These are phyloP conservation scores for Fomitopsis schrenkii DNA, from an alignment of 1,284 basidiomycete genomes.

Conservation along the genomic window DNA sequence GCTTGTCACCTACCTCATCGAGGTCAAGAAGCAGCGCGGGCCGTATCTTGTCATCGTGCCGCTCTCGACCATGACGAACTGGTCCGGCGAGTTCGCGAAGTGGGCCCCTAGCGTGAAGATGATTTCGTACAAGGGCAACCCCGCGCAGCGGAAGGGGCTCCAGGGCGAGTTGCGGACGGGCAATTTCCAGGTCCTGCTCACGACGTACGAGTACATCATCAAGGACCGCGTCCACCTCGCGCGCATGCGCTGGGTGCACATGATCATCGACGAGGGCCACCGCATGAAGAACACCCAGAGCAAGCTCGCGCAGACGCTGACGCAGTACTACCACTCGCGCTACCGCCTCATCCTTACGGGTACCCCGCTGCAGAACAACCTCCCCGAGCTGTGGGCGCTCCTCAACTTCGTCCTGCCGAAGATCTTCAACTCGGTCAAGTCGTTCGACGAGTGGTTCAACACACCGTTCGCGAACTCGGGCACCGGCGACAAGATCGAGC, in stretches of 20 bases:
- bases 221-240: slow-evolving; percentile 90
- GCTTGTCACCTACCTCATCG: slow-evolving; percentile 94
- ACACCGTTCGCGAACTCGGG: slow-evolving; percentile 99
- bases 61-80: slow-evolving; percentile 97
- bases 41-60: slow-evolving; percentile 99
- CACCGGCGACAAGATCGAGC: slow-evolving; percentile 93
- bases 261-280: slow-evolving; percentile 99
- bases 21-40: slow-evolving; percentile 86
- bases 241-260: slow-evolving; percentile 97
- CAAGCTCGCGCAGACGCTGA: slow-evolving; percentile 91
- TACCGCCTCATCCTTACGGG: slow-evolving; percentile 97
- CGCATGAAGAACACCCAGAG: slow-evolving; percentile 99
- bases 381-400: slow-evolving; percentile 96
- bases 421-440: slow-evolving; percentile 99
- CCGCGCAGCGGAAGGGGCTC: slow-evolving; percentile 69
- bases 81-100: slow-evolving; percentile 95
- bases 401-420: slow-evolving; percentile 98
- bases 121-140: slow-evolving; percentile 94
- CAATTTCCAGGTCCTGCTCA: slow-evolving; percentile 94
- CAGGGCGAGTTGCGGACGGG: slow-evolving; percentile 74
- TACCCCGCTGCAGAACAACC: slow-evolving; percentile 97
- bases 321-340: slow-evolving; percentile 89
- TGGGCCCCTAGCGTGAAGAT: slow-evolving; percentile 91
- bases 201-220: slow-evolving; percentile 99
- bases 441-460: slow-evolving; percentile 99